Conservation (phyloP, 495 filamentous ascomycete species). For the Penicillium tannophilum region DNA sequence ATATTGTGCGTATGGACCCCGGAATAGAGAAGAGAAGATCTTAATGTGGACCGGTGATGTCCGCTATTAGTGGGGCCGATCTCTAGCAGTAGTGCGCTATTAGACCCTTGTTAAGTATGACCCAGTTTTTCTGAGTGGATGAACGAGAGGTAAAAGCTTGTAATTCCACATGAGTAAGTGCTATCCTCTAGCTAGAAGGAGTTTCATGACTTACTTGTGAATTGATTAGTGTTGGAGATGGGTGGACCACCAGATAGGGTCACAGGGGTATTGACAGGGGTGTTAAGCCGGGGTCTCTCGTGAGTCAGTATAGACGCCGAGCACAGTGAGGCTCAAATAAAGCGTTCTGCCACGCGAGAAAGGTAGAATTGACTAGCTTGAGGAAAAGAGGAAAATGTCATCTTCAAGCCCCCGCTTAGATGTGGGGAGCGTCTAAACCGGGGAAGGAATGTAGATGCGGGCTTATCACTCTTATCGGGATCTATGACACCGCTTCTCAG, state of each 20-base stretch:
- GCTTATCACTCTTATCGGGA: slow-evolving; percentile 1
- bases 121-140: no score
- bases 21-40: neutral
- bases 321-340: slow-evolving; percentile 8
- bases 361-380: neutral
- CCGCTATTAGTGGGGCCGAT: neutral
- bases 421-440: slow-evolving; percentile 25
- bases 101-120: neutral
- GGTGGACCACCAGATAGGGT: neutral
- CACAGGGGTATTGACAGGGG: neutral
- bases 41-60: neutral
- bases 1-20: slow-evolving; percentile 28
- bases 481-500: neutral
- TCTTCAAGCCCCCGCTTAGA: slow-evolving; percentile 1
- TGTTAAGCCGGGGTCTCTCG: neutral
- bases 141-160: no score
- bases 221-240: no score
- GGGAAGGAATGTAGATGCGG: slow-evolving; percentile 27
- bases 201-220: no score
- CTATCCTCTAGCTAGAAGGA: no score
- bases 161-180: no score
- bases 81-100: neutral
- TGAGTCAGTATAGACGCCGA: neutral
- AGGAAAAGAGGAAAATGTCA: slow-evolving; percentile 2
- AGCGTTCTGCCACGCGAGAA: neutral